These are phyloP conservation scores for Raphanus raphanistrum DNA, from an alignment of 345 rosid genomes.

Conservation along the genomic window DNA sequence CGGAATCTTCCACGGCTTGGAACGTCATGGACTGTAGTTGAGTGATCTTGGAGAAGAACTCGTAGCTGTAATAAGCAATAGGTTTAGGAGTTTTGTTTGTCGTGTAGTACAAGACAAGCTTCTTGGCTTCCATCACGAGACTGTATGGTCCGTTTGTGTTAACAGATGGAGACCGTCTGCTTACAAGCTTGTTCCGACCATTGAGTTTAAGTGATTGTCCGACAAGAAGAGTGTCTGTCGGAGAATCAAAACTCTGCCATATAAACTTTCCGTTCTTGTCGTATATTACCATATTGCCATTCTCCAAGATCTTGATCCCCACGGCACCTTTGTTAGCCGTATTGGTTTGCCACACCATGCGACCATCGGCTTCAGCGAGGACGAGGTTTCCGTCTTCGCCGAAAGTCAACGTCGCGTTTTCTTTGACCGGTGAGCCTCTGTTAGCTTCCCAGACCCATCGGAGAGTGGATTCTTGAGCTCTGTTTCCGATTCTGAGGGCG, in stretches of 20 bases:
- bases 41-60: neutral
- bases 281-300: constrained; percentile 63
- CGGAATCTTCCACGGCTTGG: neutral
- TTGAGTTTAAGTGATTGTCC: neutral
- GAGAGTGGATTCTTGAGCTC: constrained; percentile 38
- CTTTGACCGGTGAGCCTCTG: constrained; percentile 56
- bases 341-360: constrained; percentile 59
- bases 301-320: constrained; percentile 47
- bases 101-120: neutral
- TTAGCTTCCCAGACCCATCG: constrained; percentile 82
- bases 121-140: neutral
- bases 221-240: constrained; percentile 58
- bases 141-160: constrained; percentile 3
- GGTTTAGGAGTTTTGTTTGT: constrained; percentile 7
- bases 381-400: constrained; percentile 58
- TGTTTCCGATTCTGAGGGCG: constrained; percentile 51
- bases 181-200: neutral
- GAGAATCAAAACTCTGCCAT: constrained; percentile 66
- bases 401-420: constrained; percentile 55
- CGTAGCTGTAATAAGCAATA: neutral
- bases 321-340: constrained; percentile 62
- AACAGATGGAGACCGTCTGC: neutral
- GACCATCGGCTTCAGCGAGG: constrained; percentile 58
- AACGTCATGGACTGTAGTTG: neutral
- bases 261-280: constrained; percentile 46